These are phyloP conservation scores for Gypsophila paniculata DNA, from an alignment of 179 eudicot species.

Conservation along the genomic window DNA sequence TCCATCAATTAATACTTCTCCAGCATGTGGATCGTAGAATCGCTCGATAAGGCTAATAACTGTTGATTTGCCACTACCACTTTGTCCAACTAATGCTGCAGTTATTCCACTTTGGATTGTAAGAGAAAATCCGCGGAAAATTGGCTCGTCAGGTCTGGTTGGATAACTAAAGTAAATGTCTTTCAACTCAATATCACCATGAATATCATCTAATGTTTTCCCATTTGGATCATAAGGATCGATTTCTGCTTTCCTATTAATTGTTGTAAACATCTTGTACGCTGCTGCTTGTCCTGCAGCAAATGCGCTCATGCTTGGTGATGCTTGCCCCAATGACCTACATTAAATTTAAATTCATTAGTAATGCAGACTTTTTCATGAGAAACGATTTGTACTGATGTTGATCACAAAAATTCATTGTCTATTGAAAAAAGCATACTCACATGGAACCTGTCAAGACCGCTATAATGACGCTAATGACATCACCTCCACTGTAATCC, in stretches of 20 bases:
- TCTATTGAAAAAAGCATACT: slow-evolving; percentile 10
- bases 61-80: slow-evolving; percentile 39
- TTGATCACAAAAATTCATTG: not conserved
- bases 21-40: slow-evolving; percentile 33
- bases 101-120: slow-evolving; percentile 25
- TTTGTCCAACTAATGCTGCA: slow-evolving; percentile 36
- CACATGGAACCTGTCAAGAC: slow-evolving; percentile 38
- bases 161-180: slow-evolving; percentile 26
- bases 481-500: slow-evolving; percentile 34
- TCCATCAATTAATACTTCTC: slow-evolving; percentile 30
- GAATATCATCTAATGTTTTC: slow-evolving; percentile 20
- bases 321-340: slow-evolving; percentile 30
- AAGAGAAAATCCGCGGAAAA: slow-evolving; percentile 25
- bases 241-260: slow-evolving; percentile 24
- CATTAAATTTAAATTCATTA: slow-evolving; percentile 24
- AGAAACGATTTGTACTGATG: not conserved
- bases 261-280: slow-evolving; percentile 30
- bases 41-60: slow-evolving; percentile 33
- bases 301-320: slow-evolving; percentile 26
- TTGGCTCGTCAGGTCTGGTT: slow-evolving; percentile 21
- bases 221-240: slow-evolving; percentile 28
- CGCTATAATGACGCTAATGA: slow-evolving; percentile 34
- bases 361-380: not conserved
- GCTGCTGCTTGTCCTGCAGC: slow-evolving; percentile 32
- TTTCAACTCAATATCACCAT: slow-evolving; percentile 24